Conservation (phyloP, 2,329 filamentous ascomycete species). For the Trichoderma aggressivum region DNA sequence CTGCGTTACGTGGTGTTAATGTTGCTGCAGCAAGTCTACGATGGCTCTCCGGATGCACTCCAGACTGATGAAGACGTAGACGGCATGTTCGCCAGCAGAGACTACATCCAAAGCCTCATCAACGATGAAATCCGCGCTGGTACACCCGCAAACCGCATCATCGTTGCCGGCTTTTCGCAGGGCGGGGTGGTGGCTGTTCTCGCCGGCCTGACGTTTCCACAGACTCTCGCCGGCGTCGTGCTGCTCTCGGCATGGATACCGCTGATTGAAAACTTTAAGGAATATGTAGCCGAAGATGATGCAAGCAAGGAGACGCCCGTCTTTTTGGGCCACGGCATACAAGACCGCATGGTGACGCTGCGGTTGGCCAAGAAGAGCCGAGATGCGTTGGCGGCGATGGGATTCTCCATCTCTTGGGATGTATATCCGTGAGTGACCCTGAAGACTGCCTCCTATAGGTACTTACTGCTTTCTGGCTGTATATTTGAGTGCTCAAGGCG, state of each 20-base stretch:
- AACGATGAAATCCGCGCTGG: slow-evolving; percentile 71
- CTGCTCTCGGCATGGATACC: slow-evolving; percentile 80
- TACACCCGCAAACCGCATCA: slow-evolving; percentile 76
- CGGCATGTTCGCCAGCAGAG: slow-evolving; percentile 69
- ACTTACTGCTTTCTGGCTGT: neutral
- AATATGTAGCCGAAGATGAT: slow-evolving; percentile 33
- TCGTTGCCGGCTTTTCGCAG: slow-evolving; percentile 84
- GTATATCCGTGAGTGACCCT: slow-evolving; percentile 61
- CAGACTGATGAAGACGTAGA: slow-evolving; percentile 57
- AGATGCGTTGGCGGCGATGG: slow-evolving; percentile 60
- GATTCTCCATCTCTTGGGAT: slow-evolving; percentile 71
- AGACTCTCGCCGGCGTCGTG: slow-evolving; percentile 80
- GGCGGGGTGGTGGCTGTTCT: slow-evolving; percentile 88
- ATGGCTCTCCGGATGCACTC: slow-evolving; percentile 7
- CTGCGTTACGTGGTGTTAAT: neutral
- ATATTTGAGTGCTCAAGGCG: neutral
- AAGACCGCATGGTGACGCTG: slow-evolving; percentile 67
- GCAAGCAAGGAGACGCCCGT: slow-evolving; percentile 66
- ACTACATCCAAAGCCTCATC: slow-evolving; percentile 76
- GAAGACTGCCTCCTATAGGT: too few relatives aligned
- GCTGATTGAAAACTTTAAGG: slow-evolving; percentile 50
- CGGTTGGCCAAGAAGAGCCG: slow-evolving; percentile 64
- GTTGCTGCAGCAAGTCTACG: slow-evolving; percentile 4
- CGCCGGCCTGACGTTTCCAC: slow-evolving; percentile 66
- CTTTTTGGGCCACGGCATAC: slow-evolving; percentile 78